Evolutionary conservation across 305 asterid genomes (phyloP), one percentile per base, ranked within the genome.

Genomic region (Striga hermonthica): DNA sequence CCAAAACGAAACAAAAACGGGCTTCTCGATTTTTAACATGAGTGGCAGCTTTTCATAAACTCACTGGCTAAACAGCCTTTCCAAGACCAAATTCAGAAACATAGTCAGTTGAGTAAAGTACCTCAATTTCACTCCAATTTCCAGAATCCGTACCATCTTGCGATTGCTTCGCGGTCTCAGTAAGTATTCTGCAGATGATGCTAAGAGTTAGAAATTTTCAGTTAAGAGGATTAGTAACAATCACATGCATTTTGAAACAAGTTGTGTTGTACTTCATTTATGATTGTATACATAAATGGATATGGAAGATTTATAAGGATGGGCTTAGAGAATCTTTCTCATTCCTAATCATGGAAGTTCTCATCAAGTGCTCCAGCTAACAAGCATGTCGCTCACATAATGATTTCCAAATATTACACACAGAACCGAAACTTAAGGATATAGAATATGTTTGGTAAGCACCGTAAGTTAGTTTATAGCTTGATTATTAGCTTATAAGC

Each of bases 71-170:
- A 34, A 15, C 35, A 14, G 22, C 15, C 35, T 52, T 52, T 15
- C n/a, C 7, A 52, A 52, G 22, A 16, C 57, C 57, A 52, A 52
- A 5, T 16, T 16, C 9, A 10, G 5, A 12, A 50, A 13, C 57
- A 50, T 16, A 2, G 11, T 16, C 36, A 4, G 11, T 22, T 52
- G 11, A 52, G 6, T 7, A 52, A 52, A 14, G 57, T 52, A 89
- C 98, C 96, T 92, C 95, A 44, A 84, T 73, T 79, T 89, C 91
- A 66, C 69, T 75, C 98, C 98, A 92, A 81, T 89, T 90, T 77
- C 82, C 81, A 16, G 90, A 79, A 72, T 81, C 75, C 90, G 84
- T 79, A 44, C 76, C 82, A 55, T 64, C 78, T 69, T 82, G 97
- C 71, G 95, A 81, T 80, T 86, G 96, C 78, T 78, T 83, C 61